Conservation (phyloP, 495 filamentous ascomycete species). For the Pyrenopolyporus hunteri region DNA sequence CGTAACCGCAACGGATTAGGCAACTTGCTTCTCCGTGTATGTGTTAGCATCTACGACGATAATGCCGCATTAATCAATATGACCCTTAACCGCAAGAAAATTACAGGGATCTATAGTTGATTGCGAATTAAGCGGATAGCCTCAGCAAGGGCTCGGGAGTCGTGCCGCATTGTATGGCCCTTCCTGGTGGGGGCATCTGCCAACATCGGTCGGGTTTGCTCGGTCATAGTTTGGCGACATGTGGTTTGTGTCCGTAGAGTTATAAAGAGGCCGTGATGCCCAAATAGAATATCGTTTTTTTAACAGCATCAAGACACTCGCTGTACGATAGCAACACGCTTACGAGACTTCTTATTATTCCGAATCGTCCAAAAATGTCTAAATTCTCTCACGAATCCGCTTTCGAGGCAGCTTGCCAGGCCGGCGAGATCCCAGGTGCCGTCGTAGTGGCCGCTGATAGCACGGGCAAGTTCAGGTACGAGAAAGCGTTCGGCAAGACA, state of each 20-base stretch:
- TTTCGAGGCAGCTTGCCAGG: constrained; percentile 30
- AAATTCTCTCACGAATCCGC: constrained; percentile 16
- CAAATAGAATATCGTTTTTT: too few species aligned
- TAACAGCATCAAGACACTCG: too few species aligned
- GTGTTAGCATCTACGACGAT: too few species aligned
- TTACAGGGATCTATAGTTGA: too few species aligned
- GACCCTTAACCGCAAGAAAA: too few species aligned
- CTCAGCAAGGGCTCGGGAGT: neutral
- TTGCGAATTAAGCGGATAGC: neutral
- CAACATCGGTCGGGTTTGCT: neutral
- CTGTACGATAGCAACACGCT: too few species aligned
- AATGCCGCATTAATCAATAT: too few species aligned
- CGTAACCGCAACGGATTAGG: too few species aligned
- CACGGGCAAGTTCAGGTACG: constrained; percentile 41
- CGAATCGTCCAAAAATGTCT: constrained; percentile 6
- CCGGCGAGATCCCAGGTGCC: constrained; percentile 32
- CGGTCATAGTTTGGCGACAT: neutral
- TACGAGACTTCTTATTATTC: neutral
- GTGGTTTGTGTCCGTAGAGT: too few species aligned
- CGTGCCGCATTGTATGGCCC: neutral
- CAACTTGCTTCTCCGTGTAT: too few species aligned
- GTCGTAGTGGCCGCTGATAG: constrained; percentile 18
- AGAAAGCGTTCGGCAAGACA: constrained; percentile 30
- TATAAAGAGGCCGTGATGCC: too few species aligned
- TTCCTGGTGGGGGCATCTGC: neutral